Percentiles rank a stretch among this genome's conserved stretches.
phyloP scores from a whole-genome alignment of 2,329 filamentous ascomycete species.

The Sphaerostilbella broomeana region DNA sequence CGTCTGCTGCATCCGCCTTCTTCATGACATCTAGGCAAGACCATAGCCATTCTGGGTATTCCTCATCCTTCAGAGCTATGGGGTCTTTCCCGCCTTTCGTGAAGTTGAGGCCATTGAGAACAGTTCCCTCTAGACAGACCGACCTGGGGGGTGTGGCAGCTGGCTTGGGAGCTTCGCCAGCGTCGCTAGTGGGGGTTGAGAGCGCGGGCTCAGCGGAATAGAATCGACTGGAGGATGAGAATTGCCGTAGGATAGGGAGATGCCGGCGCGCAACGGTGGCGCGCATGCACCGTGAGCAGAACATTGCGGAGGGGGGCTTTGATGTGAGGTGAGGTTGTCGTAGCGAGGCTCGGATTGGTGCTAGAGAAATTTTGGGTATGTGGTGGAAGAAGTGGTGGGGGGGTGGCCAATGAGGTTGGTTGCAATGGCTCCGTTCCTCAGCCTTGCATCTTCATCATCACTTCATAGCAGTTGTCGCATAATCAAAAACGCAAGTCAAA shows the following conservation, averaged over 20 bases:
- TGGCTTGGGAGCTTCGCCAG: slow-evolving; percentile 26
- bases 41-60: slow-evolving; percentile 81
- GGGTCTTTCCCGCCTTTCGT: slow-evolving; percentile 67
- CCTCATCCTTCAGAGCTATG: slow-evolving; percentile 63
- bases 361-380: slow-evolving; percentile 24
- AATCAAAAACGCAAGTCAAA: too few relatives aligned
- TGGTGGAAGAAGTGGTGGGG: slow-evolving; percentile 10
- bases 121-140: slow-evolving; percentile 59
- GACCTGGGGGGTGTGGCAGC: slow-evolving; percentile 32
- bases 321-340: slow-evolving; percentile 19
- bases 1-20: slow-evolving; percentile 44
- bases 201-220: slow-evolving; percentile 33
- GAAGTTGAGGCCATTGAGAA: slow-evolving; percentile 70
- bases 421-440: slow-evolving; percentile 19
- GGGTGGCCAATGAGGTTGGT: slow-evolving; percentile 22
- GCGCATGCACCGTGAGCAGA: slow-evolving; percentile 45
- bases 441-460: slow-evolving; percentile 21
- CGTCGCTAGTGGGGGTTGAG: slow-evolving; percentile 28
- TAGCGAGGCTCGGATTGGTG: slow-evolving; percentile 18
- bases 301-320: slow-evolving; percentile 27
- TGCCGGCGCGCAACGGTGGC: slow-evolving; percentile 29
- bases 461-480: too few relatives aligned
- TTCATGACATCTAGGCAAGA: slow-evolving; percentile 57
- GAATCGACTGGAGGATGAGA: slow-evolving; percentile 34
- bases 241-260: slow-evolving; percentile 28